These are phyloP conservation scores for Phyllosticta capitalensis DNA, from an alignment of 2,329 filamentous ascomycete species.

Conservation along the genomic window DNA sequence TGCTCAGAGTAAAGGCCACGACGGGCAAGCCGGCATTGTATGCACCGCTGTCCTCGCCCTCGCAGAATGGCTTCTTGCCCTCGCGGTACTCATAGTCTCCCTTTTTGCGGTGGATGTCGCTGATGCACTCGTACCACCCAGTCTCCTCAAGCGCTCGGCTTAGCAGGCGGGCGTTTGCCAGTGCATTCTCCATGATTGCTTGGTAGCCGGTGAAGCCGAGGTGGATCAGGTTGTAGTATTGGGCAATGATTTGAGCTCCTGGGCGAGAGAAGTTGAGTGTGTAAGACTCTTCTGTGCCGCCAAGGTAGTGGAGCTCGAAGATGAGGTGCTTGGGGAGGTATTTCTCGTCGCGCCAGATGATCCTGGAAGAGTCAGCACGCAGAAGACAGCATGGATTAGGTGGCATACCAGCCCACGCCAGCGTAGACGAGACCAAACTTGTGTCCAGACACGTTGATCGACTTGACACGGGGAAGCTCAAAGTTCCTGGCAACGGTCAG, in stretches of 20 bases:
- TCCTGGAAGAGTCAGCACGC: constrained; percentile 18
- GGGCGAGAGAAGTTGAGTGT: constrained; percentile 66
- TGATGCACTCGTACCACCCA: constrained; percentile 51
- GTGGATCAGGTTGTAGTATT: constrained; percentile 66
- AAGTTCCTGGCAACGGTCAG: constrained; percentile 43
- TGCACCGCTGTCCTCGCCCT: constrained; percentile 45
- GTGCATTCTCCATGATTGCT: constrained; percentile 55
- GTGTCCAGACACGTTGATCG: constrained; percentile 57
- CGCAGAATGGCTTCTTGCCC: constrained; percentile 34
- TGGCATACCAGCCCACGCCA: constrained; percentile 54
- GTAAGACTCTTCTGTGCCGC: constrained; percentile 61
- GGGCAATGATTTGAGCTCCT: constrained; percentile 58
- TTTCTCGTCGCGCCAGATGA: constrained; percentile 56
- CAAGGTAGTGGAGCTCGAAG: constrained; percentile 63
- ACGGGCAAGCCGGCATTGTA: constrained; percentile 59
- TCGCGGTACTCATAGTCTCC: constrained; percentile 35
- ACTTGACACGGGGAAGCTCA: constrained; percentile 51
- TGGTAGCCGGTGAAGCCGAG: constrained; percentile 58
- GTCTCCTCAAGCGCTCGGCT: constrained; percentile 55
- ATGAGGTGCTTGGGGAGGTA: constrained; percentile 58
- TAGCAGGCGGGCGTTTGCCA: constrained; percentile 55
- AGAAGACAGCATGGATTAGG: neutral
- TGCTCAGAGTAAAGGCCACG: constrained; percentile 55
- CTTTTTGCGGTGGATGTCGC: constrained; percentile 54
- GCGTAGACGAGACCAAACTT: constrained; percentile 57